Evolutionary conservation across 2,329 filamentous ascomycete genomes (phyloP).

Genomic region (Arthrobotrys iridis): DNA sequence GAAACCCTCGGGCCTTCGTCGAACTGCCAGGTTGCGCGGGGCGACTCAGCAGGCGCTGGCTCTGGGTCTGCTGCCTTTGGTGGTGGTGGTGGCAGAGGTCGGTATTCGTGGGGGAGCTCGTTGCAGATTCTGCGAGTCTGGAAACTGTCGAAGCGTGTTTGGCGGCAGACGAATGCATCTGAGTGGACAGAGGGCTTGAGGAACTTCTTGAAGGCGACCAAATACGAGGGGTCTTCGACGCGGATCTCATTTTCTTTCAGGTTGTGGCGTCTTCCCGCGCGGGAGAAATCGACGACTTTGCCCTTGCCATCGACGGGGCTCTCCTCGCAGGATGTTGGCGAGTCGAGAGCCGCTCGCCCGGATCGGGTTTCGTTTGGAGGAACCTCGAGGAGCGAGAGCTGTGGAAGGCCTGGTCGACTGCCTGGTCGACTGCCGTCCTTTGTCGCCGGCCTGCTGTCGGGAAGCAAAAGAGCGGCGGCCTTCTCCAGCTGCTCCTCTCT

Average conservation of each 20-base stretch:
- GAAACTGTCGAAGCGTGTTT: conserved; percentile 85
- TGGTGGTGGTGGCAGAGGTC: conserved; percentile 73
- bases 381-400: conserved; percentile 49
- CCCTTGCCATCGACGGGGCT: conserved; percentile 39
- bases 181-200: conserved; percentile 72
- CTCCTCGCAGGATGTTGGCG: conserved; percentile 48
- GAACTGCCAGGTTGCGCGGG: conserved; percentile 64
- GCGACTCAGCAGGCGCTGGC: conserved; percentile 69
- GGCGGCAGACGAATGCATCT: conserved; percentile 86
- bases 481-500: conserved; percentile 27
- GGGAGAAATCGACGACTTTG: conserved; percentile 11
- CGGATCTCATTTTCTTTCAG: conserved; percentile 53
- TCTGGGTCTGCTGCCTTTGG: conserved; percentile 66
- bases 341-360: conserved; percentile 27
- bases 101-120: conserved; percentile 84
- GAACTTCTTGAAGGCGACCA: conserved; percentile 83
- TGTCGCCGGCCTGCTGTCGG: conserved; percentile 41
- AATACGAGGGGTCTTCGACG: conserved; percentile 78
- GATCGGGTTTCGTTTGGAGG: background rate
- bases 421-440: conserved; percentile 34
- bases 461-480: conserved; percentile 36
- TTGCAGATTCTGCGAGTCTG: conserved; percentile 84
- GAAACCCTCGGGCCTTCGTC: conserved; percentile 81
- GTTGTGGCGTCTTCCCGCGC: conserved; percentile 44
- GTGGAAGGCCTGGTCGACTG: conserved; percentile 33